Base-by-base conservation (phyloP, 75 land plant species). In the Cupressus sempervirens region DNA sequence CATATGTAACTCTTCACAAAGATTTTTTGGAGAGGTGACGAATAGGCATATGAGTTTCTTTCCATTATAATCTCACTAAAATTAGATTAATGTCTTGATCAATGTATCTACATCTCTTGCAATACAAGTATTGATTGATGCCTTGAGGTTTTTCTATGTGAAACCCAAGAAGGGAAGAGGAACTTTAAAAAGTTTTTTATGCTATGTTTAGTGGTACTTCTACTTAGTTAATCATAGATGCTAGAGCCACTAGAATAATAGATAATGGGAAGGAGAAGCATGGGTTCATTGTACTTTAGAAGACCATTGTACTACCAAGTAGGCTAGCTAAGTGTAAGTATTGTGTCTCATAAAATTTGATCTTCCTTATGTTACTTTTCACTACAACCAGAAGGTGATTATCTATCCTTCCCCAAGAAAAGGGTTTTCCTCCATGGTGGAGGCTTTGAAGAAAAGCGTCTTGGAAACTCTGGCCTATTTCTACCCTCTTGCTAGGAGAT, bases 331-430 rank as follows among this genome's bases (percentile, higher is more conserved):
- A 86, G 46, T 76, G 72, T 34, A 82, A 68, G 73, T 85, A 86
- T 38, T 93, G 91, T 62, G 93, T 50, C 77, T 93, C 68, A 82
- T 84, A 62, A 92, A 94, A 35, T 92, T 94, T 80, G 95, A 94
- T 82, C 94, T 94, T 46, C 93, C 94, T 8, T 94, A 90, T 84
- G 58, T 92, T 26, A 89, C 94, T 36, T 94, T 94, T 80, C 92
- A 88, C 83, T 94, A 92, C 79, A 94, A 94, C 89, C 94, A 91
- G 83, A 92, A 92, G 89, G 56, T 94, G 45, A 5, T 94, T 79
- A 67, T 94, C 58, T 92, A 91, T 88, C 74, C 38, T 23, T 79
- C 86, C 35, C 50, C 41, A 72, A 88, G 83, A 3, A 52, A 68
- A 46, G 85, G 85, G 23, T 92, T 89, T 43, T 88, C 82, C 34